A percentile compares a stretch with the other conserved stretches of the same genome.
phyloP scores from a whole-genome alignment of 257 asterid genomes.

The Euphrasia confusa region DNA sequence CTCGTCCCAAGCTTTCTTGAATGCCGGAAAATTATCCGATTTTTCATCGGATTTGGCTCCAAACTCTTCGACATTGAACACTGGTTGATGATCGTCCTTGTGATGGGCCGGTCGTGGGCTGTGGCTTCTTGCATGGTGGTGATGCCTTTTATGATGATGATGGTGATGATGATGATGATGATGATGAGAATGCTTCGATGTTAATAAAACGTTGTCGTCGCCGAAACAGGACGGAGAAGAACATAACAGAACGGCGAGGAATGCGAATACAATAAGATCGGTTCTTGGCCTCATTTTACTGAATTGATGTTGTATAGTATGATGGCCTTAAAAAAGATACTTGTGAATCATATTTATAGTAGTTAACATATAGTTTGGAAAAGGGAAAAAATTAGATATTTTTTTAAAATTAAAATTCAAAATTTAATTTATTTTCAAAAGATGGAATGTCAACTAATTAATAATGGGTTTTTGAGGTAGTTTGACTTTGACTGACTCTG shows the following conservation, averaged over 20 bases:
- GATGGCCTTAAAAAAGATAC: neutral
- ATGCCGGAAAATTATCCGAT: constrained; percentile 72
- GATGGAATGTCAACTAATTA: constrained; percentile 9
- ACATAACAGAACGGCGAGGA: constrained; percentile 31
- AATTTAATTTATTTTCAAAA: neutral
- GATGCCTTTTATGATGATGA: neutral
- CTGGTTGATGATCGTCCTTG: neutral
- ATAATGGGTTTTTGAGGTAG: neutral
- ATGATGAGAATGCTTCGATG: neutral
- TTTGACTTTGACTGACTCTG: constrained; percentile 14
- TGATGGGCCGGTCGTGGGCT: neutral
- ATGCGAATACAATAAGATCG: constrained; percentile 14
- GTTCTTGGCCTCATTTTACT: constrained; percentile 29
- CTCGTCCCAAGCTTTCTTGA: constrained; percentile 60
- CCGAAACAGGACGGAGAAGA: constrained; percentile 35
- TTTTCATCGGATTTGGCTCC: constrained; percentile 72
- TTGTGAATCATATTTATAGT: neutral
- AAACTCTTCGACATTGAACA: constrained; percentile 46
- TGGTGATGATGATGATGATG: neutral
- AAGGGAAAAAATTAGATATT: neutral
- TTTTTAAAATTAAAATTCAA: neutral
- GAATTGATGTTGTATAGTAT: neutral
- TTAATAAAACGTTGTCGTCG: neutral
- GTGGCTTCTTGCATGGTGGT: constrained; percentile 21
- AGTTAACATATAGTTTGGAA: neutral